Conservation (phyloP, 1,284 basidiomycete species). For the Ganoderma resinaceum region DNA sequence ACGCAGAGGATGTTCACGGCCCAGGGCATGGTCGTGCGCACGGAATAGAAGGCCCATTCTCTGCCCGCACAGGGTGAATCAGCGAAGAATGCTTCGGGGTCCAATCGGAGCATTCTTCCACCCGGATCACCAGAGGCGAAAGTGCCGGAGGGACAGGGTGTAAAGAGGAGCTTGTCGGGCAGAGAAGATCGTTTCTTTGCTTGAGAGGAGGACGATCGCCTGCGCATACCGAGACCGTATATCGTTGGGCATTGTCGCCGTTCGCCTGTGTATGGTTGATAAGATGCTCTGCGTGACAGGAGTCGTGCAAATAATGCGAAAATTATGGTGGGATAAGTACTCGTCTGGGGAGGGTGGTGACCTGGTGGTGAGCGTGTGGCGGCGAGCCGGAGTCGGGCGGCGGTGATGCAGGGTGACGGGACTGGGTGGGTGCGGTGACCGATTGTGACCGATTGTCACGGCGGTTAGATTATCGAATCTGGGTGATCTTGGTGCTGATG, state of each 20-base stretch:
- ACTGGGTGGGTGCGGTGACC: conserved; percentile 13
- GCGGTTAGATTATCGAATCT: conserved; percentile 40
- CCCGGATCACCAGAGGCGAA: conserved; percentile 18
- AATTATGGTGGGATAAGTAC: not conserved
- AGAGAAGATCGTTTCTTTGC: conserved; percentile 11
- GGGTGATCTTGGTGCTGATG: conserved; percentile 39
- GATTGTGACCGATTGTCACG: conserved; percentile 42
- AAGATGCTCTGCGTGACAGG: not conserved
- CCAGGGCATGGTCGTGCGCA: not conserved
- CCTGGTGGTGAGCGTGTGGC: not conserved
- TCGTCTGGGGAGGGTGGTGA: not conserved
- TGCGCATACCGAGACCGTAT: not conserved
- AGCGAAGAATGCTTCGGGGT: conserved; percentile 19
- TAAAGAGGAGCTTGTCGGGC: conserved; percentile 2
- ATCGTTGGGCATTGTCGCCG: not conserved
- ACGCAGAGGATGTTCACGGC: not conserved
- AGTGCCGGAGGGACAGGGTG: not conserved
- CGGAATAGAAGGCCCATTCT: conserved; percentile 15
- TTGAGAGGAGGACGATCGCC: not conserved
- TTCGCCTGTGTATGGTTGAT: not conserved
- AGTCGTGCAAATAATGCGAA: not conserved
- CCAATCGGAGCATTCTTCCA: conserved; percentile 17
- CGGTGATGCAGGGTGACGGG: not conserved
- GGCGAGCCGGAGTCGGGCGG: not conserved
- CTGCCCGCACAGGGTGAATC: conserved; percentile 28